These are phyloP conservation scores for Penicillium samsonianum DNA, from an alignment of 495 filamentous ascomycete genomes.

Conservation along the genomic window DNA sequence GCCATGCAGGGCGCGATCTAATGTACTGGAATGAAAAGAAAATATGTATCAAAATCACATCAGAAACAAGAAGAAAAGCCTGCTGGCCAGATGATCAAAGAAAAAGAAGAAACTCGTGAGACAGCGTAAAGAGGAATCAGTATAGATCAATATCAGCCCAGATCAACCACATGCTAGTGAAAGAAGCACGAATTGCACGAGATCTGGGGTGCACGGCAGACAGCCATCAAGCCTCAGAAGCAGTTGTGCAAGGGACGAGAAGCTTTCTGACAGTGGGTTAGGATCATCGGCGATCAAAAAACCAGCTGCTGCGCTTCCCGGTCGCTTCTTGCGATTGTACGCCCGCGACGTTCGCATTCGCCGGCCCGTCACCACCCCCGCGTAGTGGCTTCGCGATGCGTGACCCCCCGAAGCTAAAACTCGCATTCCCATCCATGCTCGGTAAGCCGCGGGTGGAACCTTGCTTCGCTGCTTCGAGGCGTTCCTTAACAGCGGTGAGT, in stretches of 20 bases:
- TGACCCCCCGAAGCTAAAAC: constrained; percentile 76
- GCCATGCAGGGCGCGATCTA: constrained; percentile 29
- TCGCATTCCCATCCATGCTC: constrained; percentile 58
- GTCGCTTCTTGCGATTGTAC: constrained; percentile 49
- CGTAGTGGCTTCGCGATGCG: constrained; percentile 96
- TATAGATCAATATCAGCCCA: constrained; percentile 12
- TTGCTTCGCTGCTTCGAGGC: constrained; percentile 90
- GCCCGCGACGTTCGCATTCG: constrained; percentile 35
- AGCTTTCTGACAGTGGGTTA: constrained; percentile 14
- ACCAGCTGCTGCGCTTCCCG: constrained; percentile 52
- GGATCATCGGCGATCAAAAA: constrained; percentile 52
- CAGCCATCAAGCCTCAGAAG: constrained; percentile 22
- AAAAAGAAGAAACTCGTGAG: constrained; percentile 29
- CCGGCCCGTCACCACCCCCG: constrained; percentile 66
- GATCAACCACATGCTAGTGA: constrained; percentile 26
- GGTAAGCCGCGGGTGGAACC: constrained; percentile 81
- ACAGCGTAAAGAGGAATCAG: constrained; percentile 24
- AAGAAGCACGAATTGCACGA: constrained; percentile 28
- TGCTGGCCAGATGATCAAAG: constrained; percentile 5
- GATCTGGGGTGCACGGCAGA: constrained; percentile 23
- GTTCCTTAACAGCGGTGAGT: constrained; percentile 94
- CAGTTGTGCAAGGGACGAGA: constrained; percentile 23
- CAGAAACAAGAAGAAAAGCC: constrained; percentile 9
- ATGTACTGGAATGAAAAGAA: constrained; percentile 26
- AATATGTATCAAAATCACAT: constrained; percentile 11